Evolutionary conservation across 2,329 filamentous ascomycete genomes (phyloP).

Genomic region (Exserohilum rostratum): DNA sequence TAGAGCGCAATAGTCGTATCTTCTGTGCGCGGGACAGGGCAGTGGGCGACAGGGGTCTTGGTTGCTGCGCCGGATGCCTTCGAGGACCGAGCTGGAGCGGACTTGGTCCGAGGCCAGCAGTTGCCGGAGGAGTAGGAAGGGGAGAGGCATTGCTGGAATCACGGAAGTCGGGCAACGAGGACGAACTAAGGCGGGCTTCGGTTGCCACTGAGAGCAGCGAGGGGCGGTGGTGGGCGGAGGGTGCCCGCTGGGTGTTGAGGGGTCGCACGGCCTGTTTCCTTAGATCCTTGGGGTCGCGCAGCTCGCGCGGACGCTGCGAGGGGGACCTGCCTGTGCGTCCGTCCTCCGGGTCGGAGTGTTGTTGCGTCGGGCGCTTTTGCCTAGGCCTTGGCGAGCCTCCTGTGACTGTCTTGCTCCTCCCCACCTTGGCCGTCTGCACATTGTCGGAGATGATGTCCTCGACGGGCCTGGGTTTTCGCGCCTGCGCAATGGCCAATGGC

Average conservation of each 20-base stretch:
- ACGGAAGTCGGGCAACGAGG: conserved; percentile 68
- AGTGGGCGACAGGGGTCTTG: conserved; percentile 63
- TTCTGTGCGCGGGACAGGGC: conserved; percentile 71
- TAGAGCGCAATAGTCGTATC: conserved; percentile 73
- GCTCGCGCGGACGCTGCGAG: conserved; percentile 31
- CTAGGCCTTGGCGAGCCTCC: conserved; percentile 51
- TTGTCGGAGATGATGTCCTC: conserved; percentile 68
- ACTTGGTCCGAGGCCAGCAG: conserved; percentile 49
- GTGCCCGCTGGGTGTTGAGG: conserved; percentile 22
- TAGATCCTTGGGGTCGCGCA: conserved; percentile 35
- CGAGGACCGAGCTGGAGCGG: conserved; percentile 45
- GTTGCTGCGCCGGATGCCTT: conserved; percentile 62
- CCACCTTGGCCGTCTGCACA: conserved; percentile 61
- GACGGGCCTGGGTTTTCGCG: conserved; percentile 72
- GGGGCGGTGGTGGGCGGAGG: conserved; percentile 49
- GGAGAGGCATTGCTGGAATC: conserved; percentile 55
- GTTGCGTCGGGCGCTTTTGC: conserved; percentile 51
- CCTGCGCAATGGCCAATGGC: conserved; percentile 80
- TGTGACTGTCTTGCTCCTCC: conserved; percentile 73
- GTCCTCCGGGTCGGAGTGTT: conserved; percentile 47
- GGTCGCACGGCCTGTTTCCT: conserved; percentile 38
- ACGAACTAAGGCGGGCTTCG: conserved; percentile 70
- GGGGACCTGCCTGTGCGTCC: conserved; percentile 49
- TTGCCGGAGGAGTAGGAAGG: conserved; percentile 48
- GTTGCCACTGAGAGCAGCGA: conserved; percentile 61